phyloP scores from a whole-genome alignment of 805 yeast species.

The Metschnikowia aberdeeniae region DNA sequence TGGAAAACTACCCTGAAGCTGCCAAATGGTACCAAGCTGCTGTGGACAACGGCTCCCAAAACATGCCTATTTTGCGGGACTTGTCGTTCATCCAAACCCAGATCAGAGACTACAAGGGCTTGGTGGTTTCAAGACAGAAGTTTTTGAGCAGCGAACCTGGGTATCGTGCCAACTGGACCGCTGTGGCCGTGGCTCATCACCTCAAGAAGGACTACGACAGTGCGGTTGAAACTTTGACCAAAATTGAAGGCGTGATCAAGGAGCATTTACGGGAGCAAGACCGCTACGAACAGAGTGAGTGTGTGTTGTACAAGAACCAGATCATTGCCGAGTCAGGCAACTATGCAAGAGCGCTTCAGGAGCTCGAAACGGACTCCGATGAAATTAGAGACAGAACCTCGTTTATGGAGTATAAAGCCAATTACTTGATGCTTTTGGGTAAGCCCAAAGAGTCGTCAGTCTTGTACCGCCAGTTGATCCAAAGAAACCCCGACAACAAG shows the following conservation, averaged over 20 bases:
- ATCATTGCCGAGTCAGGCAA: conserved; percentile 63
- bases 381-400: conserved; percentile 54
- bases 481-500: conserved; percentile 80
- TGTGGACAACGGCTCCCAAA: conserved; percentile 70
- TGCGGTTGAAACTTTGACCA: conserved; percentile 67
- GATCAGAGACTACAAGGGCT: conserved; percentile 62
- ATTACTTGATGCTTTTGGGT: conserved; percentile 56
- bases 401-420: conserved; percentile 63
- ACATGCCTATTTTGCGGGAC: conserved; percentile 77
- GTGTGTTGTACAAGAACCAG: conserved; percentile 66
- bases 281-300: conserved; percentile 75
- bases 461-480: conserved; percentile 63
- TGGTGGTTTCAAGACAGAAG: conserved; percentile 59
- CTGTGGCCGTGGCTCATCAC: conserved; percentile 80
- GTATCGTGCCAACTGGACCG: conserved; percentile 87
- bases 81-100: conserved; percentile 77
- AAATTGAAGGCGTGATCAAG: conserved; percentile 70
- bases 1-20: conserved; percentile 69
- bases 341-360: conserved; percentile 57
- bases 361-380: conserved; percentile 49
- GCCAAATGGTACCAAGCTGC: conserved; percentile 75
- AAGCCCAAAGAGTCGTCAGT: conserved; percentile 59
- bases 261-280: conserved; percentile 57
- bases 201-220: conserved; percentile 61
- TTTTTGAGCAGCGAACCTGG: conserved; percentile 74